Evolutionary conservation across 1,284 basidiomycete species (phyloP).

Genomic region (Leccinum pachyderme): DNA sequence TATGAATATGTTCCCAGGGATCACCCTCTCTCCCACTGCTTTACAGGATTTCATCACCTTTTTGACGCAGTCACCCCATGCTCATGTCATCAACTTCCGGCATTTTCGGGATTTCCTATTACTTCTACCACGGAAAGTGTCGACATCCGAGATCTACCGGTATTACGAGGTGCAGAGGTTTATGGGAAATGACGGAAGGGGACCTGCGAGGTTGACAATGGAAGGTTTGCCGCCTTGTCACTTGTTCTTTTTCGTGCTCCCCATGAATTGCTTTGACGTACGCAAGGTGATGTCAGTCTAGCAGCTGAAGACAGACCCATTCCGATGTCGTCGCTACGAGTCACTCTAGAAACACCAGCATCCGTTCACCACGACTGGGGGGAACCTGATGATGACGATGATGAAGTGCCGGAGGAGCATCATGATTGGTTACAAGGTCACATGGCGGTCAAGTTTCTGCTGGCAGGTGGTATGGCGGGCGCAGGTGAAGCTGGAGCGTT

Average conservation of each 20-base stretch:
- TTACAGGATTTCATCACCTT: constrained; percentile 80
- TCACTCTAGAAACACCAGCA: constrained; percentile 31
- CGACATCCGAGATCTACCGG: constrained; percentile 82
- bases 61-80: constrained; percentile 66
- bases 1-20: constrained; percentile 46
- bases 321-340: constrained; percentile 20
- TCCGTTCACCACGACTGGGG: constrained; percentile 41
- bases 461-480: constrained; percentile 94
- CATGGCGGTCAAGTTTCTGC: constrained; percentile 84
- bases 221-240: constrained; percentile 60
- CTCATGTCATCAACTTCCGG: constrained; percentile 73
- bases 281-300: constrained; percentile 68
- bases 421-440: constrained; percentile 67
- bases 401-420: constrained; percentile 48
- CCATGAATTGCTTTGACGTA: constrained; percentile 25
- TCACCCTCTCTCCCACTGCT: constrained; percentile 63
- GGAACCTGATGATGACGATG: constrained; percentile 50
- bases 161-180: constrained; percentile 81
- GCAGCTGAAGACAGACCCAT: constrained; percentile 68
- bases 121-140: constrained; percentile 78
- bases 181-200: constrained; percentile 73
- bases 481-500: constrained; percentile 56
- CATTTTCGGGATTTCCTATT: constrained; percentile 92
- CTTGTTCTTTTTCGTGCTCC: constrained; percentile 14
- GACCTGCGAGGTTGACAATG: constrained; percentile 79